A percentile compares a stretch with the other conserved stretches of the same genome.
Evolutionary conservation across 768 basidiomycete species (phyloP).

Genomic region (Sporobolomyces pararoseus): DNA sequence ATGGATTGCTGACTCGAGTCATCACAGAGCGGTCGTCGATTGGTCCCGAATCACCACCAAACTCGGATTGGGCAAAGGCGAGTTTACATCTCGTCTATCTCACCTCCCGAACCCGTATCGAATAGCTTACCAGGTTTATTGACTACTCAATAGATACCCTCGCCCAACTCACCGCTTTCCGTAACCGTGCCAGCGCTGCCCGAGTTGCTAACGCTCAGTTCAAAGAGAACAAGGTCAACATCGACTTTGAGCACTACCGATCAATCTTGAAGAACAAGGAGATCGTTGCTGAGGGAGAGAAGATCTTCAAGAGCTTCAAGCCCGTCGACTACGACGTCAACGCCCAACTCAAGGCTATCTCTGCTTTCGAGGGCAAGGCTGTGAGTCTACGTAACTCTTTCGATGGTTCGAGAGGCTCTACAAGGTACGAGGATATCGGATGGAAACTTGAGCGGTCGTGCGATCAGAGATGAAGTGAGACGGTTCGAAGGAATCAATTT

Average conservation of each 20-base stretch:
- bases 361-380: slow-evolving; percentile 92
- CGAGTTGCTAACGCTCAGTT: slow-evolving; percentile 66
- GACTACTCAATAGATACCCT: slow-evolving; percentile 61
- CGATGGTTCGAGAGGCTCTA: too few species aligned
- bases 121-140: not conserved
- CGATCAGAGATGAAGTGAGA: too few species aligned
- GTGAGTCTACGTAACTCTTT: slow-evolving; percentile 55
- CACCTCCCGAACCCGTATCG: not conserved
- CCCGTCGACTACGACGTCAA: slow-evolving; percentile 88
- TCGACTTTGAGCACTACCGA: slow-evolving; percentile 90
- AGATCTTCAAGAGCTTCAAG: slow-evolving; percentile 80
- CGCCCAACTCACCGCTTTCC: slow-evolving; percentile 84
- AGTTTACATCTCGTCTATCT: slow-evolving; percentile 8
- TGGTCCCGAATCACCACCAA: slow-evolving; percentile 42
- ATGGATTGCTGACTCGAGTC: not conserved
- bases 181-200: slow-evolving; percentile 89
- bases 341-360: slow-evolving; percentile 88
- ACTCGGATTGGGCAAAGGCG: slow-evolving; percentile 51
- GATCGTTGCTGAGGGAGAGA: slow-evolving; percentile 88
- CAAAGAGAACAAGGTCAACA: slow-evolving; percentile 55
- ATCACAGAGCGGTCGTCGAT: slow-evolving; percentile 33
- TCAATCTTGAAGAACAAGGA: slow-evolving; percentile 85
- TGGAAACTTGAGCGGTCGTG: too few species aligned
- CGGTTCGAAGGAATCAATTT: too few species aligned
- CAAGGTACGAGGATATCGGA: too few species aligned